Conservation (phyloP, 129 eudicot species). For the Gnaphalium uliginosum region DNA sequence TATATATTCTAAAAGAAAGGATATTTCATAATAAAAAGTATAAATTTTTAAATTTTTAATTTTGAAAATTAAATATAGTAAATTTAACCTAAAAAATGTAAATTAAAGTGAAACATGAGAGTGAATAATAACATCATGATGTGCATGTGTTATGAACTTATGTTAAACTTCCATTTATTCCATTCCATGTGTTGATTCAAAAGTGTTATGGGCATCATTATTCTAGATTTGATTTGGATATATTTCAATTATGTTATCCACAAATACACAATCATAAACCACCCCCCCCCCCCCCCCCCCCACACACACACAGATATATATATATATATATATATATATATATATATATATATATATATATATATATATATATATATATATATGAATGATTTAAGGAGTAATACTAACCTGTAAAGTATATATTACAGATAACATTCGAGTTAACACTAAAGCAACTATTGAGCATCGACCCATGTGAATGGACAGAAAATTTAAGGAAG, state of each 20-base stretch:
- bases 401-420: slow-evolving; percentile 3
- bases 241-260: slow-evolving; percentile 17
- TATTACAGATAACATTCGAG: slow-evolving; percentile 75
- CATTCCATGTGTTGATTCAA: slow-evolving; percentile 23
- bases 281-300: too few species aligned
- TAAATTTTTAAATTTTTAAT: too few species aligned
- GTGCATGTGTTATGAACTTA: slow-evolving; percentile 30
- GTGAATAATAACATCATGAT: slow-evolving; percentile 40
- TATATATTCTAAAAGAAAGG: too few species aligned
- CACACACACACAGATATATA: too few species aligned
- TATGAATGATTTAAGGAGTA: too few species aligned
- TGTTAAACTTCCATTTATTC: slow-evolving; percentile 31
- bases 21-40: too few species aligned
- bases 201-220: slow-evolving; percentile 35
- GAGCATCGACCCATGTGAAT: slow-evolving; percentile 93
- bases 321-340: too few species aligned
- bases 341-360: too few species aligned
- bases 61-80: too few species aligned
- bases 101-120: slow-evolving; percentile 23
- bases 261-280: slow-evolving; percentile 12
- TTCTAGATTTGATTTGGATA: slow-evolving; percentile 40
- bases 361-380: too few species aligned
- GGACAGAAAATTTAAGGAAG: slow-evolving; percentile 83
- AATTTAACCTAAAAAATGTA: neutral
- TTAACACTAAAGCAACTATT: slow-evolving; percentile 83